Base-by-base conservation (phyloP, 1,284 basidiomycete species). In the Ganoderma boninense region DNA sequence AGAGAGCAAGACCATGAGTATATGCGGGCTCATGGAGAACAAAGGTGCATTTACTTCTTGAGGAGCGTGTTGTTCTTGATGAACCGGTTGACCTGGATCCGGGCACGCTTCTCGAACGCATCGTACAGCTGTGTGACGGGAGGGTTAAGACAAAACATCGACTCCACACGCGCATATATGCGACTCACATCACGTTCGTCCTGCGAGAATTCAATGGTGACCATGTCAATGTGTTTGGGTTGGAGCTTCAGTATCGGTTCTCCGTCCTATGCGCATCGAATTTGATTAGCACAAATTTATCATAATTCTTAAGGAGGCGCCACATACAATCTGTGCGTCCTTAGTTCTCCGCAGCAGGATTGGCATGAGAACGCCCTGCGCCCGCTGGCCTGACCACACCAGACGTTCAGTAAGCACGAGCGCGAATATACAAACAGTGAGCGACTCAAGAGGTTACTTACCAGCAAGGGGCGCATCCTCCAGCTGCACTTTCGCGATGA, bases 301-400 rank as follows among this genome's bases (percentile, higher is more conserved):
- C 59, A 42, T 2, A 10, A 26, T n/a, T 2, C 23, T 13, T 40
- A n/a, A 26, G n/a, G 46, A 49, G 20, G 14, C 18, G 35, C 26
- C 4, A 40, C n/a, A 40, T 23, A 26, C 82, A 32, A 92, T 76
- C 62, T 80, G 83, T 0, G 89, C 85, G 71, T 89, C 78, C 75
- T 93, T 92, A 6, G 88, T 91, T 11, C 91, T 84, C 6, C 91
- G 86, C 38, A 92, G 79, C 10, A 92, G 75, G 43, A 91, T 77
- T 0, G 90, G 89, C 71, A 87, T 87, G 59, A 92, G 79, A 49
- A 92, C 85, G 8, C 86, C 84, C 73, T 91, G 90, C 0, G 90
- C 90, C 18, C 90, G 85, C 62, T 83, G 42, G 35, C 81, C 81
- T 78, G 16, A 56, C 18, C 16, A 35, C 44, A 62, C 8, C 11